phyloP scores from a whole-genome alignment of 352 stramenopile species.

The Saprolegnia parasitica region DNA sequence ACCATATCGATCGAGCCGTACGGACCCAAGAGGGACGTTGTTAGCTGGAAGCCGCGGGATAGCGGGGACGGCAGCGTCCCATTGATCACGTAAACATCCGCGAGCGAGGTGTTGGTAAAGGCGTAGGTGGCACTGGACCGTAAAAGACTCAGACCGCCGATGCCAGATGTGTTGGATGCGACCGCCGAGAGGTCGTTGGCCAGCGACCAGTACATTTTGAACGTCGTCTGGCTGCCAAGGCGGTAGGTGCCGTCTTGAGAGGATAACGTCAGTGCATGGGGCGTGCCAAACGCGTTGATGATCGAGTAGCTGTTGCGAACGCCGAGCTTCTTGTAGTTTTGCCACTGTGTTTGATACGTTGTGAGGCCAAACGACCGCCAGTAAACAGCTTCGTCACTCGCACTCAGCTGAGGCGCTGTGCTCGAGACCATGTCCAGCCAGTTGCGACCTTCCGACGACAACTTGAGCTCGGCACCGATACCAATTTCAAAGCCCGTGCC shows the following conservation, averaged over 20 bases:
- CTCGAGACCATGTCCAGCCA: background rate
- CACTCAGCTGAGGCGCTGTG: background rate
- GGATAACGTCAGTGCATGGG: background rate
- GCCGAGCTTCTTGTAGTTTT: slow-evolving; percentile 24
- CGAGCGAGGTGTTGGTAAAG: background rate
- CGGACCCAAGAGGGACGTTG: background rate
- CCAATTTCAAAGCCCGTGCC: background rate
- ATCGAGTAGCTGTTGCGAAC: background rate
- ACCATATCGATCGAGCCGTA: background rate
- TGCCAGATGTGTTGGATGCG: background rate
- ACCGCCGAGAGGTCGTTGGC: slow-evolving; percentile 4
- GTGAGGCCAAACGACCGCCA: background rate
- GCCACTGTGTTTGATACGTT: slow-evolving; percentile 13
- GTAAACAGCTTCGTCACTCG: background rate
- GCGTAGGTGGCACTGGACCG: background rate
- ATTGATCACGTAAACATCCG: background rate
- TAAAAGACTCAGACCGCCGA: background rate
- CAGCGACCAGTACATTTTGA: slow-evolving; percentile 17
- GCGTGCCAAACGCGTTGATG: background rate
- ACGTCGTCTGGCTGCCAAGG: background rate
- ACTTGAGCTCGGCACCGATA: background rate
- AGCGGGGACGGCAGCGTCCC: background rate
- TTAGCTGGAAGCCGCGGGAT: background rate
- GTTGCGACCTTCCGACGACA: background rate
- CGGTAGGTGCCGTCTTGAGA: background rate